A percentile compares a stretch with the other conserved stretches of the same genome.
phyloP scores from a whole-genome alignment of 768 basidiomycete genomes.

The Hericium rajendrae region DNA sequence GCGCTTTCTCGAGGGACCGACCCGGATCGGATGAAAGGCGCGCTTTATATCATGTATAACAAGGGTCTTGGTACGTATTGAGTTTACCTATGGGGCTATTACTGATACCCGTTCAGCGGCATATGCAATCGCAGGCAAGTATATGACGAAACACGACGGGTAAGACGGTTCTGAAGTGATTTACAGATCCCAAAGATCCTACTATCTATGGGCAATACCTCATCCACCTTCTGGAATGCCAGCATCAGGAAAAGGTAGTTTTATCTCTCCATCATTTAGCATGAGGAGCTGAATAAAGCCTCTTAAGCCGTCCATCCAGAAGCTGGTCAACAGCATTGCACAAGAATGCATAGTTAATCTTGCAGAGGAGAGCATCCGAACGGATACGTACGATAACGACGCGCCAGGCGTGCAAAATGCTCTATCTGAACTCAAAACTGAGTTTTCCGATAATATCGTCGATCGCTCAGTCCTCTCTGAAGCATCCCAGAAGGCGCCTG shows the following conservation, averaged over 20 bases:
- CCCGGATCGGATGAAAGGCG: constrained; percentile 93
- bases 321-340: constrained; percentile 52
- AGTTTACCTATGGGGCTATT: neutral
- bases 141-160: neutral
- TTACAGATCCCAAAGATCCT: constrained; percentile 31
- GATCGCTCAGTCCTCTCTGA: constrained; percentile 33
- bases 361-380: constrained; percentile 55
- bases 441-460: constrained; percentile 37
- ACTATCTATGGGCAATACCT: constrained; percentile 48
- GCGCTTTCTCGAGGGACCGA: constrained; percentile 67
- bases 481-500: constrained; percentile 32
- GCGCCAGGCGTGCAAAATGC: constrained; percentile 38
- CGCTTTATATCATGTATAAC: constrained; percentile 70
- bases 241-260: constrained; percentile 76
- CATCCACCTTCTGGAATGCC: constrained; percentile 57
- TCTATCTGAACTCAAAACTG: constrained; percentile 37
- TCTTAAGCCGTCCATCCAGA: constrained; percentile 64
- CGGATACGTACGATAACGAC: constrained; percentile 47
- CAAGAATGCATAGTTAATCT: constrained; percentile 52
- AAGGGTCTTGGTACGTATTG: constrained; percentile 54
- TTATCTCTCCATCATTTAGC: neutral
- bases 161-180: neutral
- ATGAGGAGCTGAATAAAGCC: neutral
- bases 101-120: constrained; percentile 31
- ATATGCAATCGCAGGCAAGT: constrained; percentile 59